A percentile compares a stretch with the other conserved stretches of the same genome.
phyloP scores from a whole-genome alignment of 2,329 filamentous ascomycete genomes.

The Knoxdaviesia proteae region DNA sequence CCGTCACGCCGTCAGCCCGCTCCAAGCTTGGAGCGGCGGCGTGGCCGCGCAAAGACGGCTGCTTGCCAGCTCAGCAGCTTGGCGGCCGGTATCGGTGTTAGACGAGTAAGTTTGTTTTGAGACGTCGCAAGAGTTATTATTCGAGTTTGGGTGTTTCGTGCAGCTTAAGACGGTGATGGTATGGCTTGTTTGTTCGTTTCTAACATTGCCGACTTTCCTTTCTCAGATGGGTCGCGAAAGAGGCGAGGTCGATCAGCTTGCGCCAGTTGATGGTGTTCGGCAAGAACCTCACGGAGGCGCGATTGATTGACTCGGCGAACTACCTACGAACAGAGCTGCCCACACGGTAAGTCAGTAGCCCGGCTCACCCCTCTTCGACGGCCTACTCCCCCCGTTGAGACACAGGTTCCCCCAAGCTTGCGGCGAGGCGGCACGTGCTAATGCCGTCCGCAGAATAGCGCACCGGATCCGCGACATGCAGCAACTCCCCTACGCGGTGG shows the following conservation, averaged over 20 bases:
- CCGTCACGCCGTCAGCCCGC: not conserved
- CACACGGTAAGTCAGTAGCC: constrained; percentile 34
- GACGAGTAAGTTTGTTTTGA: constrained; percentile 31
- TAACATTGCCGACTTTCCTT: constrained; percentile 7
- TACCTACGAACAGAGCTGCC: constrained; percentile 92
- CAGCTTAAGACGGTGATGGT: not conserved
- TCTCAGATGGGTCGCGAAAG: constrained; percentile 71
- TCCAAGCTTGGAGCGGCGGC: not conserved
- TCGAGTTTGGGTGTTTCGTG: not conserved
- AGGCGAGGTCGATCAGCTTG: constrained; percentile 86
- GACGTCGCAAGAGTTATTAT: too few species aligned
- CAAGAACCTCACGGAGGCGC: constrained; percentile 71
- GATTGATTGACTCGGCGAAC: constrained; percentile 85
- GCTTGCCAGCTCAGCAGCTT: constrained; percentile 18
- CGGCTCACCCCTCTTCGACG: not conserved
- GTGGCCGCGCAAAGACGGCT: not conserved
- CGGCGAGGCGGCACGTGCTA: not conserved
- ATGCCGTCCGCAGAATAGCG: constrained; percentile 39
- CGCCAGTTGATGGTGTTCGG: constrained; percentile 96
- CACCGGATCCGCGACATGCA: constrained; percentile 96
- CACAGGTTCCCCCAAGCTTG: not conserved
- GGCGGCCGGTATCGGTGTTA: constrained; percentile 41
- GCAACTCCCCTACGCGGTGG: constrained; percentile 81
- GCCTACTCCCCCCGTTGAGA: too few species aligned
- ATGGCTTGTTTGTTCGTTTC: not conserved